A percentile compares a stretch with the other conserved stretches of the same genome.
Evolutionary conservation across 2,329 filamentous ascomycete genomes (phyloP).

Genomic region (Cytospora paraplurivora): DNA sequence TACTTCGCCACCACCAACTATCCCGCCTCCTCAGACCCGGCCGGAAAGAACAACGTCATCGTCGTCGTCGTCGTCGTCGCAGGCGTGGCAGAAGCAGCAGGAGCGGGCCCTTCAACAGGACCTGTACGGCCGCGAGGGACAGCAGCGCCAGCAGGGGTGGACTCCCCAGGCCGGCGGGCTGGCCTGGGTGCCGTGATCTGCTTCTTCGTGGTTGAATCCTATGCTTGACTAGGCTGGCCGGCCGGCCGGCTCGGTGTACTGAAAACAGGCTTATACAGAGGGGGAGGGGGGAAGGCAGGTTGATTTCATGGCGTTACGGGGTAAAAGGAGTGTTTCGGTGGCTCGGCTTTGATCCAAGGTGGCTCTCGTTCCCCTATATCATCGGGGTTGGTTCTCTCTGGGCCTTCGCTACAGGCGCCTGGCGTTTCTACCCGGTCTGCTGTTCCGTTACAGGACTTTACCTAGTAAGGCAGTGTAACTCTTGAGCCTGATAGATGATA

Average conservation of each 20-base stretch:
- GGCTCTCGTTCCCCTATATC: not conserved
- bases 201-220: not conserved
- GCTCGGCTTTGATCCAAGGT: not conserved
- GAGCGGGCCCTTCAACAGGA: conserved; percentile 12
- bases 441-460: not conserved
- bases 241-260: not conserved
- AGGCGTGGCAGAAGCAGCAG: conserved; percentile 12
- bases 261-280: too few species aligned
- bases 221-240: not conserved
- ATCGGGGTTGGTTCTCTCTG: not conserved
- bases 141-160: conserved; percentile 8
- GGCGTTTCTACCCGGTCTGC: not conserved
- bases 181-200: conserved; percentile 3
- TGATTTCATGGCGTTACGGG: not conserved
- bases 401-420: not conserved
- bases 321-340: not conserved
- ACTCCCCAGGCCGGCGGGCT: not conserved
- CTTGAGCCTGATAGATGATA: not conserved
- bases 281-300: too few species aligned
- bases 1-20: not conserved
- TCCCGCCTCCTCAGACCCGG: conserved; percentile 5
- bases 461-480: not conserved
- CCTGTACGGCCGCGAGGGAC: not conserved
- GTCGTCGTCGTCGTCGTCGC: not conserved
- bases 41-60: not conserved